Conservation (phyloP, 2,329 filamentous ascomycete species). For the Fusarium sacchari region DNA sequence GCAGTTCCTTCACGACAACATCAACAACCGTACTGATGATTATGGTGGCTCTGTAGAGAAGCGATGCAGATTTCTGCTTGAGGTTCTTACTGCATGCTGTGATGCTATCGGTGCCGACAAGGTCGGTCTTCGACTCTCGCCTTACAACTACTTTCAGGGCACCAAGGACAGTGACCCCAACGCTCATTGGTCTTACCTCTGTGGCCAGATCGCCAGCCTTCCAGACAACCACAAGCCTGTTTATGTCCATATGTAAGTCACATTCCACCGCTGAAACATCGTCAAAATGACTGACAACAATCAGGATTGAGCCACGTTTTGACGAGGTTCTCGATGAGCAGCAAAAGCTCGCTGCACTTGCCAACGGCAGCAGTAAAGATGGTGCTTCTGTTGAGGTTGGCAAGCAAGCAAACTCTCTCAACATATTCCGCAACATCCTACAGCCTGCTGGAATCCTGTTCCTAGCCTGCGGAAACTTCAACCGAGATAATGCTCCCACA, state of each 20-base stretch:
- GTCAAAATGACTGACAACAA: neutral
- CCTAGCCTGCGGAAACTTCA: slow-evolving; percentile 60
- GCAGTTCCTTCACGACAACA: slow-evolving; percentile 14
- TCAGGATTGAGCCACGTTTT: slow-evolving; percentile 57
- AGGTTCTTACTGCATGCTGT: slow-evolving; percentile 24
- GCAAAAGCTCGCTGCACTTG: slow-evolving; percentile 54
- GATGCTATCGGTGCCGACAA: slow-evolving; percentile 34
- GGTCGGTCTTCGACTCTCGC: slow-evolving; percentile 35
- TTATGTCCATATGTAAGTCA: neutral
- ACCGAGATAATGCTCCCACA: slow-evolving; percentile 24
- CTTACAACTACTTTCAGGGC: slow-evolving; percentile 48
- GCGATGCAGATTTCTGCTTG: slow-evolving; percentile 33
- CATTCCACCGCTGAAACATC: accelerated
- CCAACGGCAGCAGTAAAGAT: slow-evolving; percentile 10
- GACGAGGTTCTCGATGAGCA: slow-evolving; percentile 58
- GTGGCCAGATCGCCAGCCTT: slow-evolving; percentile 48
- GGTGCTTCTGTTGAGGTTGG: neutral
- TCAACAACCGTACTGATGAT: slow-evolving; percentile 33
- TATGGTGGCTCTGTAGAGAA: slow-evolving; percentile 36
- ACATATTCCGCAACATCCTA: slow-evolving; percentile 54
- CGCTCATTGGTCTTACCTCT: slow-evolving; percentile 51
- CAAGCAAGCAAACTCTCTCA: slow-evolving; percentile 47
- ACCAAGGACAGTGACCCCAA: slow-evolving; percentile 46
- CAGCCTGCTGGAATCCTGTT: slow-evolving; percentile 54
- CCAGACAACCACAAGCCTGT: slow-evolving; percentile 21